phyloP scores from a whole-genome alignment of 2,329 filamentous ascomycete genomes.

The Raffaelea ambrosiae region DNA sequence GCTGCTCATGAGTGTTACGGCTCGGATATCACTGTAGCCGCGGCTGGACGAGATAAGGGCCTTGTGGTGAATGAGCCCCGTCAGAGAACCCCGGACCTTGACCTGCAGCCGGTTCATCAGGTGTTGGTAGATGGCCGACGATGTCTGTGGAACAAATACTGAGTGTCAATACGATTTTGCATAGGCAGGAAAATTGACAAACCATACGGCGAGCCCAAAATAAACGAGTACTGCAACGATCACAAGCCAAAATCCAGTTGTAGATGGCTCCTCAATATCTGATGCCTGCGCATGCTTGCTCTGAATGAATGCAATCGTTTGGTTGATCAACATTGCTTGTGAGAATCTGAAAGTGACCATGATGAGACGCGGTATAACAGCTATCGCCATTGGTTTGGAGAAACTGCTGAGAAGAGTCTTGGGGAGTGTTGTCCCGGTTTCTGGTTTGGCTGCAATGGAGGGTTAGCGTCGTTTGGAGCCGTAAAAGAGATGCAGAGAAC shows the following conservation, averaged over 20 bases:
- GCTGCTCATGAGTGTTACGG: conserved; percentile 30
- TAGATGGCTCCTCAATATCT: neutral
- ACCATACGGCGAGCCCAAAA: conserved; percentile 26
- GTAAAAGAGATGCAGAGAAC: no score
- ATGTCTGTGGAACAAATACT: conserved; percentile 11
- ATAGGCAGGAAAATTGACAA: neutral
- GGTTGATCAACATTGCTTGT: conserved; percentile 30
- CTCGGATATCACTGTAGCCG: conserved; percentile 22
- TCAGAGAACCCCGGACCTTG: conserved; percentile 14
- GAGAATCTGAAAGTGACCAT: conserved; percentile 30
- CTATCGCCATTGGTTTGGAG: conserved; percentile 18
- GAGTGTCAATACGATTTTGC: neutral
- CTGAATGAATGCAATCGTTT: conserved; percentile 22
- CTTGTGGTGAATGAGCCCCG: conserved; percentile 14
- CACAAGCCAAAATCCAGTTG: conserved; percentile 21
- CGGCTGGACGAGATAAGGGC: neutral
- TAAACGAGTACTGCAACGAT: conserved; percentile 24
- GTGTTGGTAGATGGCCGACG: conserved; percentile 14
- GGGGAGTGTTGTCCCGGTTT: conserved; percentile 19
- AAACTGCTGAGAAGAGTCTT: conserved; percentile 21
- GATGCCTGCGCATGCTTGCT: no score
- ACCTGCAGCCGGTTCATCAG: conserved; percentile 14
- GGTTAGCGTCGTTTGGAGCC: no score
- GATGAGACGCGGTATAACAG: conserved; percentile 26
- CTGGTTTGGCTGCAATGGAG: conserved; percentile 18